Percentiles rank a stretch among this genome's conserved stretches.
These are phyloP conservation scores for Penicillium diatomitis DNA, from an alignment of 495 filamentous ascomycete genomes.

Conservation along the genomic window DNA sequence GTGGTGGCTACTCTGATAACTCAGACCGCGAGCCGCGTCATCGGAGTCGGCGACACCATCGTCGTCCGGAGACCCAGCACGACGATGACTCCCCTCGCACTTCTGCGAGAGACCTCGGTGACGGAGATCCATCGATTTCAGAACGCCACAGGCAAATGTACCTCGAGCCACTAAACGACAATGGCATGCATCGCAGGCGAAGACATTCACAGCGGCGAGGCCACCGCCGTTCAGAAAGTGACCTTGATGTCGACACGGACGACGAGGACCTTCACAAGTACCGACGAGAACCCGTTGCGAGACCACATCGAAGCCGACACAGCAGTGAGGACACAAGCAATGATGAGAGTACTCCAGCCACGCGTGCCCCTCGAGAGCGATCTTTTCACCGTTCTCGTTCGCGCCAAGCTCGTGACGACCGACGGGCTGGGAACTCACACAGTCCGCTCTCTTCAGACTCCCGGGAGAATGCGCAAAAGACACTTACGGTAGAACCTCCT, in stretches of 20 bases:
- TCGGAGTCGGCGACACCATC: conserved; percentile 4
- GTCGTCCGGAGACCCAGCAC: conserved; percentile 6
- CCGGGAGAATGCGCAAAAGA: conserved; percentile 20
- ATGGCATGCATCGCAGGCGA: conserved; percentile 14
- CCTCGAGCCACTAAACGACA: conserved; percentile 11
- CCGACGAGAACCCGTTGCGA: conserved; percentile 21
- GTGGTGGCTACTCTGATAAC: conserved; percentile 28
- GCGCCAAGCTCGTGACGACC: conserved; percentile 12
- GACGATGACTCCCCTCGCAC: conserved; percentile 7
- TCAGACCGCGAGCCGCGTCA: conserved; percentile 26
- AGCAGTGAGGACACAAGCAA: conserved; percentile 18
- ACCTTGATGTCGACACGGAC: conserved; percentile 25
- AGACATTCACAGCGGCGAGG: conserved; percentile 15
- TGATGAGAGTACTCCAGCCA: conserved; percentile 5
- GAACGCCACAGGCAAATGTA: conserved; percentile 13
- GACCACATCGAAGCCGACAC: conserved; percentile 14
- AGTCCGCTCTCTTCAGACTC: conserved; percentile 6
- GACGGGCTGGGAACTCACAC: conserved; percentile 4
- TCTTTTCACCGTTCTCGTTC: conserved; percentile 19
- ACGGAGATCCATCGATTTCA: neutral
- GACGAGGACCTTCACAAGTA: conserved; percentile 33
- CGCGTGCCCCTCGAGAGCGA: conserved; percentile 9
- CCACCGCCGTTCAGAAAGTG: conserved; percentile 16
- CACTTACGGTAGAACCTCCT: conserved; percentile 21
- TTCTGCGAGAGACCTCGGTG: conserved; percentile 8